Base-by-base conservation (phyloP, 495 filamentous ascomycete genomes). In the Trichoderma reesei region DNA sequence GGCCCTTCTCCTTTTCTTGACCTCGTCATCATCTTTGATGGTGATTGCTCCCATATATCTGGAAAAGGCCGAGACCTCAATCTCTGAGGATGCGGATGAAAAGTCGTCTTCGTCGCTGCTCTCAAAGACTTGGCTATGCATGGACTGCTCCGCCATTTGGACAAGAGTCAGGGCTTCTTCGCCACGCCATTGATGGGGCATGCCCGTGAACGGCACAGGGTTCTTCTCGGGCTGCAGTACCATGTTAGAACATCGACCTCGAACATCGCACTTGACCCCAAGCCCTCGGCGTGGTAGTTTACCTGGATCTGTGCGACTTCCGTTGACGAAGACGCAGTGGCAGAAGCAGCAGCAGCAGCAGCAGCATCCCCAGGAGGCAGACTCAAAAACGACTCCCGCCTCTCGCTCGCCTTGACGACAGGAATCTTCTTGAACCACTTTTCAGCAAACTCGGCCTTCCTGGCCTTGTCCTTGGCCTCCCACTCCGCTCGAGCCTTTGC, bases 81-180 rank as follows among this genome's bases (percentile, higher is more conserved):
- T n/a, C 10, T 56, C 51, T 8, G 3, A 3, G 0, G 3, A 34
- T 8, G 16, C 51, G 7, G 51, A 56, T 14, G 26, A 33, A 14
- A 56, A 56, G 20, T 33, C 18, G 13, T 54, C 51, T 20, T 56
- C 51, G 1, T 56, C 51, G 31, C 51, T 56, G 18, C 34, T 26
- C 14, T 56, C 51, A 13, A 56, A 56, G 2, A 56, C 51, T 56
- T 56, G 51, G 51, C 51, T 56, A 9, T 56, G 20, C 51, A 56
- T 56, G 51, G 51, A 56, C 34, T 13, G 3, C 34, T 33, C 31
- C 10, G 5, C 20, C 10, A 31, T 9, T 6, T 13, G 31, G 2
- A 33, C 8, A 48, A 39, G 42, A 5, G 42, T 46, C 42, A 3
- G 42, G 16, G 42, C 42, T 46, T 56, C 9, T 5, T 56, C 51